Evolutionary conservation across 2,329 filamentous ascomycete genomes (phyloP).

Genomic region (Karstenula rhodostoma): DNA sequence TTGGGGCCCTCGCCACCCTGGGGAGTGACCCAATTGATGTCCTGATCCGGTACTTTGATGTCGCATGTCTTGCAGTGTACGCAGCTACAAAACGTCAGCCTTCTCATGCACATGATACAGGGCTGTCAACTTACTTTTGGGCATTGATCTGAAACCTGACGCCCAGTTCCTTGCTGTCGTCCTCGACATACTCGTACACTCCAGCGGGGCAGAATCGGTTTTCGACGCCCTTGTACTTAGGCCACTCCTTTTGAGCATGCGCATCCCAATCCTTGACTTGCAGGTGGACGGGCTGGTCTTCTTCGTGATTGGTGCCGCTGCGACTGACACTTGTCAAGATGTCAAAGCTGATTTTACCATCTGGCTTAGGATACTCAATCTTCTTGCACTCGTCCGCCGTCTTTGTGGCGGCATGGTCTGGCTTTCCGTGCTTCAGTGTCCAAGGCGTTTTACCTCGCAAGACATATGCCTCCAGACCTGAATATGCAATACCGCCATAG

Average conservation of each 20-base stretch:
- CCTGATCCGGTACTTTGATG: conserved; percentile 95
- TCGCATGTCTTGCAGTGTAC: conserved; percentile 99
- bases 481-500: conserved; percentile 91
- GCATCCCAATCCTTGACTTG: conserved; percentile 95
- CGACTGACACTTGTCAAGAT: conserved; percentile 94
- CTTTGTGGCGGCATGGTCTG: conserved; percentile 82
- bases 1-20: conserved; percentile 84
- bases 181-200: conserved; percentile 98
- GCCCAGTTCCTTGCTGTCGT: conserved; percentile 82
- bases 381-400: conserved; percentile 79
- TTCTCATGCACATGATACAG: conserved; percentile 1
- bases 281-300: conserved; percentile 96
- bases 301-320: conserved; percentile 97
- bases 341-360: conserved; percentile 94
- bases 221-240: conserved; percentile 89
- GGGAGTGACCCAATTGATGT: conserved; percentile 91
- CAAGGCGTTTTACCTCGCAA: conserved; percentile 87
- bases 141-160: conserved; percentile 97
- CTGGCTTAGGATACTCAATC: conserved; percentile 97
- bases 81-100: conserved; percentile 68
- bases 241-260: conserved; percentile 84
- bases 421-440: conserved; percentile 85
- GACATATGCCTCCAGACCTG: conserved; percentile 87
- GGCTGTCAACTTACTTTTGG: conserved; percentile 78
- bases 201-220: conserved; percentile 97